Percentiles rank a stretch among this genome's conserved stretches.
Evolutionary conservation across 768 basidiomycete species (phyloP).

Genomic region (Cystobasidium tubakii): DNA sequence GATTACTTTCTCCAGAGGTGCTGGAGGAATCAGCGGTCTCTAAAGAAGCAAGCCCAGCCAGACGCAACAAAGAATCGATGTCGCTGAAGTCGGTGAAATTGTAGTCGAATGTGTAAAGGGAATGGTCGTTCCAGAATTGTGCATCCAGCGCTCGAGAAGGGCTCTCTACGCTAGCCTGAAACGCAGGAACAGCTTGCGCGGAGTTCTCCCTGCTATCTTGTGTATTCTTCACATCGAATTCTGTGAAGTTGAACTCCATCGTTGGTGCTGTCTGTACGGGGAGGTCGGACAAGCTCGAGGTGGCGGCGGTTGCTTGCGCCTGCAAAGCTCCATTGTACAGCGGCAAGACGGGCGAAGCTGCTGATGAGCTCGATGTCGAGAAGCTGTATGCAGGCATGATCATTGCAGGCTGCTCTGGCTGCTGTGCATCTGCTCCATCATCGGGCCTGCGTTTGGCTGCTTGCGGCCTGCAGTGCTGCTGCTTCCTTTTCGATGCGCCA

Average conservation of each 20-base stretch:
- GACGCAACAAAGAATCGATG: background rate
- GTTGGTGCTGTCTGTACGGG: background rate
- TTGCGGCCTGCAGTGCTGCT: background rate
- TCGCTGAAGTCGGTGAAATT: slow-evolving; percentile 12
- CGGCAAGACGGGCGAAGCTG: background rate
- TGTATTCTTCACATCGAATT: background rate
- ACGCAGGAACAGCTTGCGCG: background rate
- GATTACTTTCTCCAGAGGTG: background rate
- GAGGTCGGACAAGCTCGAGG: background rate
- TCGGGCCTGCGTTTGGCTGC: background rate
- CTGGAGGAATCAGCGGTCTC: background rate
- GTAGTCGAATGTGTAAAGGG: background rate
- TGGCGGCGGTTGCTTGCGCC: background rate
- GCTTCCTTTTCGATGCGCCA: too few relatives aligned
- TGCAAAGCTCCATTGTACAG: too few relatives aligned
- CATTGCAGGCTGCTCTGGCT: background rate
- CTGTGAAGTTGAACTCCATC: background rate
- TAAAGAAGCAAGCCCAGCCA: background rate
- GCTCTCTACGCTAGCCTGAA: background rate
- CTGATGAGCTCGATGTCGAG: background rate
- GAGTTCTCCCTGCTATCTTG: too few relatives aligned
- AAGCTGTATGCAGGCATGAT: background rate
- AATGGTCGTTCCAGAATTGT: background rate
- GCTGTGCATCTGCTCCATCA: background rate
- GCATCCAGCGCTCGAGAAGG: background rate